phyloP scores from a whole-genome alignment of 176 grass and related monocot genomes.

The Thinopyrum elongatum region DNA sequence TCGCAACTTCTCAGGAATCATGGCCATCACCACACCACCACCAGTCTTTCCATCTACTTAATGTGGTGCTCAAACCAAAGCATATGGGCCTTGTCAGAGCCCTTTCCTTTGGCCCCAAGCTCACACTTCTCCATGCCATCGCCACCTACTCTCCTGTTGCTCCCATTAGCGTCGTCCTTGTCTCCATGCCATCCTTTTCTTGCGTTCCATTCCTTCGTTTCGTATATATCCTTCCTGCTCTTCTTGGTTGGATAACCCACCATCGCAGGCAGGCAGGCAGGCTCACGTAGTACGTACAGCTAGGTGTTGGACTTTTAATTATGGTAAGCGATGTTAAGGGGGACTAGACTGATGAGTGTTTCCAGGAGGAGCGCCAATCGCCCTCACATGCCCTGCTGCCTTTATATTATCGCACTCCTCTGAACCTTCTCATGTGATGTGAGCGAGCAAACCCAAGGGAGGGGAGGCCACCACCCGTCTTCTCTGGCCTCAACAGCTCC shows the following conservation, averaged over 20 bases:
- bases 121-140: slow-evolving; percentile 50
- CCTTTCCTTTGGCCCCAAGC: slow-evolving; percentile 60
- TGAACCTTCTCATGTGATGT: slow-evolving; percentile 45
- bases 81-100: slow-evolving; percentile 54
- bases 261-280: not conserved
- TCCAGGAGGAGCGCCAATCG: slow-evolving; percentile 38
- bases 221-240: not conserved
- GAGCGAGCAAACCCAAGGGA: slow-evolving; percentile 14
- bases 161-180: slow-evolving; percentile 33
- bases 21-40: slow-evolving; percentile 28
- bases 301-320: slow-evolving; percentile 36
- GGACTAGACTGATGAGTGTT: slow-evolving; percentile 31
- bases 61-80: slow-evolving; percentile 49
- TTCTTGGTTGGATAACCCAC: slow-evolving; percentile 49
- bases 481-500: slow-evolving; percentile 40
- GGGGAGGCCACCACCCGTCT: not conserved
- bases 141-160: slow-evolving; percentile 41
- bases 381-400: slow-evolving; percentile 45
- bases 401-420: slow-evolving; percentile 43
- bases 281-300: slow-evolving; percentile 17
- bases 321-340: slow-evolving; percentile 32
- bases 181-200: slow-evolving; percentile 1
- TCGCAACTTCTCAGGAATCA: slow-evolving; percentile 45
- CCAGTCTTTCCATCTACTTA: slow-evolving; percentile 31
- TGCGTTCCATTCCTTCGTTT: slow-evolving; percentile 16